Percentiles rank a stretch among this genome's conserved stretches.
Evolutionary conservation across 306 rosid species (phyloP).

Genomic region (Begonia masoniana): DNA sequence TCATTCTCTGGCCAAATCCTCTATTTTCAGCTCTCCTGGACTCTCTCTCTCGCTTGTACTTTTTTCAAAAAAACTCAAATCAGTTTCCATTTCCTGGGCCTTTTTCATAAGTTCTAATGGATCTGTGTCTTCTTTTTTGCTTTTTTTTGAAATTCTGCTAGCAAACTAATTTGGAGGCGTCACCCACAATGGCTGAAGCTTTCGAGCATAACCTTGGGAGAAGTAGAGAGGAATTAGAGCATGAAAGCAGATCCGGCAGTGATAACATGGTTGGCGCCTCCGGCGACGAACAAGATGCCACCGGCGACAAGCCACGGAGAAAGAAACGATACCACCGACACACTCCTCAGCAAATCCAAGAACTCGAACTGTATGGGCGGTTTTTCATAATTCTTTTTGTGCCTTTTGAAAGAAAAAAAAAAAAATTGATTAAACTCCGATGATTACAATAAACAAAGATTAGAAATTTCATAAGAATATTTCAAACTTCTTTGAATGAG

Average conservation of each 20-base stretch:
- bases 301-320: conserved; percentile 70
- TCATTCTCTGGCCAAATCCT: conserved; percentile 65
- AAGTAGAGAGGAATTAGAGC: conserved; percentile 79
- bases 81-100: not conserved
- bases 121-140: not conserved
- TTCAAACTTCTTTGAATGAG: not conserved
- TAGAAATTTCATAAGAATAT: not conserved
- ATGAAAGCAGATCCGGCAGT: conserved; percentile 96
- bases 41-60: conserved; percentile 87
- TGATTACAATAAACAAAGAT: no score
- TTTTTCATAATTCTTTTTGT: not conserved
- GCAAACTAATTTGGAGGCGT: conserved; percentile 75
- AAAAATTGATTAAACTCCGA: no score
- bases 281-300: conserved; percentile 84
- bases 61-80: no score
- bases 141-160: not conserved
- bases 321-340: conserved; percentile 99
- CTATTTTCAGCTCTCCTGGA: conserved; percentile 88
- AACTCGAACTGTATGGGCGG: conserved; percentile 64
- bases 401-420: not conserved
- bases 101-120: not conserved
- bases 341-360: conserved; percentile 99
- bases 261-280: conserved; percentile 91
- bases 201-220: conserved; percentile 40
- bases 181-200: conserved; percentile 36